Evolutionary conservation across 73 alveolate genomes (phyloP), one percentile per base, ranked within the genome.

Genomic region (Paramecium biaurelia): DNA sequence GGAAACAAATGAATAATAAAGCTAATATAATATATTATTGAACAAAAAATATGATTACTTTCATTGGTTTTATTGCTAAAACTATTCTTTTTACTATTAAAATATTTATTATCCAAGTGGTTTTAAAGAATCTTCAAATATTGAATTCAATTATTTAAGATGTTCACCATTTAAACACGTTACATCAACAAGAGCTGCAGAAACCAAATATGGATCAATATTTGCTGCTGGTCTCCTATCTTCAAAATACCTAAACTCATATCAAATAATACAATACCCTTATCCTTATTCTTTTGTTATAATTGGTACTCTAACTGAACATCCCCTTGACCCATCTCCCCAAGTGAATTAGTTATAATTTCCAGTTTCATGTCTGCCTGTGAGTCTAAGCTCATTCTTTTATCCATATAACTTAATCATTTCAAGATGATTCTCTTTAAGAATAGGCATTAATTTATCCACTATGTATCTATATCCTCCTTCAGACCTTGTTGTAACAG

Each of bases 141-240:
- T 20, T 0, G 6, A 20, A 10, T 15, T 24, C 5, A 70, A 20
- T 7, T 35, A 32, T 14, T 21, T n/a, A 18, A 70, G n/a, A 32
- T 70, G 20, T 43, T 76, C 47, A n/a, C 72, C 23, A 26, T 76
- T 21, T 37, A 76, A 41, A 76, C 89, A 76, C 12, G 96, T 95
- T 18, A 95, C 59, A 76, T 96, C 97, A 11, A 92, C 94, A 20
- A 96, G 38, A n/a, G 76, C 79, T 26, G 97, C 97, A 57, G 95
- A 45, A 28, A 96, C 97, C 11, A 96, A 92, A 84, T 97, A 97
- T 12, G 99, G 99, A 85, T 97, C 99, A 14, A 96, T 94, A 90
- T 96, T 97, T 21, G 99, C 93, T 0, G 99, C 99, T 2, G 99
- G 98, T 37, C 99, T 96, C 85, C 99, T 94, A 85, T 97, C 99